Evolutionary conservation across 1,284 basidiomycete genomes (phyloP).

Genomic region (Ustanciosporium gigantosporum): DNA sequence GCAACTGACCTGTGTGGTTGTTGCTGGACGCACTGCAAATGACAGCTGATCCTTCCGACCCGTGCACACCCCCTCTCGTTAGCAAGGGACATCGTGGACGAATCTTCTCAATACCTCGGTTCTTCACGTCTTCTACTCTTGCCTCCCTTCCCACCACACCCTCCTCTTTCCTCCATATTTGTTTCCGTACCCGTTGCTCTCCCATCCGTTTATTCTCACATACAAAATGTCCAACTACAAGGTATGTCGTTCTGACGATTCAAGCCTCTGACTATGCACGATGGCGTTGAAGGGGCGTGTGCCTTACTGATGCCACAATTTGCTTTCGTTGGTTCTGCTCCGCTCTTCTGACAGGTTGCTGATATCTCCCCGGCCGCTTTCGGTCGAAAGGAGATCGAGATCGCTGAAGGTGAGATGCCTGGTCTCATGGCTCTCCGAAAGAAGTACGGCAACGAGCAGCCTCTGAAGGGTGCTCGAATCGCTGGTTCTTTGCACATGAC

Average conservation of each 20-base stretch:
- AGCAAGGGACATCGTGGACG: too few species aligned
- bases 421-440: conserved; percentile 58
- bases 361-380: conserved; percentile 95
- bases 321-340: not conserved
- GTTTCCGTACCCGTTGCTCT: too few species aligned
- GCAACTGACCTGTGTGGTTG: too few species aligned
- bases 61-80: too few species aligned
- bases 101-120: too few species aligned
- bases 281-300: not conserved
- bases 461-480: conserved; percentile 91
- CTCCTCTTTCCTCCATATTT: not conserved
- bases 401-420: conserved; percentile 72
- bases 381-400: conserved; percentile 97
- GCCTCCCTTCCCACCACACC: conserved; percentile 12
- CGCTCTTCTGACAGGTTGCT: conserved; percentile 61
- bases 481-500: conserved; percentile 79
- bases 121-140: too few species aligned
- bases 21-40: too few species aligned
- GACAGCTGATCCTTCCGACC: too few species aligned
- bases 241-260: conserved; percentile 9
- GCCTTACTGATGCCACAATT: not conserved
- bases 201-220: too few species aligned
- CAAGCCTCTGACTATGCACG: not conserved
- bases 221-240: conserved; percentile 49
- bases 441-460: conserved; percentile 79